Percentiles rank a stretch among this genome's conserved stretches.
phyloP scores from a whole-genome alignment of 192 early-diverging fungal genomes.

The Phlyctochytrium planicorne region DNA sequence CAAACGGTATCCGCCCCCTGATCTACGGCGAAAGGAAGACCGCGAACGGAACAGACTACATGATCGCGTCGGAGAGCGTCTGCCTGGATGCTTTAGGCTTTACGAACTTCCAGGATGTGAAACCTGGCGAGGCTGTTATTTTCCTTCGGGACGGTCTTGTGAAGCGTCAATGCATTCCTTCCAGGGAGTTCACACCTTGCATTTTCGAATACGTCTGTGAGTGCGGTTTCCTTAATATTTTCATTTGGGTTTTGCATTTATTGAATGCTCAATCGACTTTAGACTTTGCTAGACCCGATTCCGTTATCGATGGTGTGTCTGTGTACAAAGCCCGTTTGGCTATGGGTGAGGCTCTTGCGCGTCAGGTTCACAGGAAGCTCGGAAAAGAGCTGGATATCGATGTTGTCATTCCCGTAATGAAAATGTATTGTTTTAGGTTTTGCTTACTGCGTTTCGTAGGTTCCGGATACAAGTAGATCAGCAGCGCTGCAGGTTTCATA shows the following conservation, averaged over 20 bases:
- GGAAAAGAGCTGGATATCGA: constrained; percentile 84
- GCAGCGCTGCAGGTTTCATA: constrained; percentile 92
- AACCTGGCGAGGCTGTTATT: constrained; percentile 92
- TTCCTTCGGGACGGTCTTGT: constrained; percentile 77
- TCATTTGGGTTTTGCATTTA: no score
- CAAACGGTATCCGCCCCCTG: constrained; percentile 94
- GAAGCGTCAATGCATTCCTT: constrained; percentile 52
- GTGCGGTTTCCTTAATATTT: constrained; percentile 3
- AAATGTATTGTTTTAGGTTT: constrained; percentile 4
- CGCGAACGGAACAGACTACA: constrained; percentile 83
- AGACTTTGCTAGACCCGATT: constrained; percentile 97
- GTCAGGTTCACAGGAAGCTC: constrained; percentile 72
- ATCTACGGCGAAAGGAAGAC: constrained; percentile 81
- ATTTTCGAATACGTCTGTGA: constrained; percentile 95
- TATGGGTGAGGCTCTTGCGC: constrained; percentile 96
- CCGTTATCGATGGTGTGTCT: constrained; percentile 96
- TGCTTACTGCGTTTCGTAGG: constrained; percentile 24
- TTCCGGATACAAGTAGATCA: constrained; percentile 94
- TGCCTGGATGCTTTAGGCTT: constrained; percentile 88
- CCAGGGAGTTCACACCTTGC: constrained; percentile 77
- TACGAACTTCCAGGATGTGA: constrained; percentile 84
- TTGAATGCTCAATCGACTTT: constrained; percentile 22
- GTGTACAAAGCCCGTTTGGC: constrained; percentile 96
- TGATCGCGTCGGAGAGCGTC: constrained; percentile 98
- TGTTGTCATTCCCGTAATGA: constrained; percentile 93